These are phyloP conservation scores for Penicillium pulvis DNA, from an alignment of 495 filamentous ascomycete genomes.

Conservation along the genomic window DNA sequence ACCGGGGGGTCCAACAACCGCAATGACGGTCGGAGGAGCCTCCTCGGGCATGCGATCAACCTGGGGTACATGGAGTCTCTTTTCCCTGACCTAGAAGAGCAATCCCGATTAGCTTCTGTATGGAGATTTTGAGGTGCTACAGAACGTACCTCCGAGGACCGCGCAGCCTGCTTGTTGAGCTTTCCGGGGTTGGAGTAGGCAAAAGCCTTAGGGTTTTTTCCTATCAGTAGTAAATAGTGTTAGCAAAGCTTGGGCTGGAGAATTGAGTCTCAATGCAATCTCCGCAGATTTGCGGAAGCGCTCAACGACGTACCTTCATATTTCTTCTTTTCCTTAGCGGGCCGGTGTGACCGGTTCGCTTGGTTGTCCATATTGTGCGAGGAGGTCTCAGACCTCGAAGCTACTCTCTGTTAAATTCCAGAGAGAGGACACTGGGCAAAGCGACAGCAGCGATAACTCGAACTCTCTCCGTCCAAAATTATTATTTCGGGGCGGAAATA, in stretches of 20 bases:
- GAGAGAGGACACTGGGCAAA: conserved; percentile 15
- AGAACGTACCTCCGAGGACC: conserved; percentile 81
- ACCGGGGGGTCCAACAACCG: conserved; percentile 90
- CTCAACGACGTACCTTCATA: conserved; percentile 48
- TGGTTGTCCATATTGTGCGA: conserved; percentile 71
- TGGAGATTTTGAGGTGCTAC: background rate
- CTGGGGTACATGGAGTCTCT: conserved; percentile 90
- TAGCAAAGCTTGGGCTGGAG: background rate
- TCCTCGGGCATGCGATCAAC: conserved; percentile 95
- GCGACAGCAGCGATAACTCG: conserved; percentile 14
- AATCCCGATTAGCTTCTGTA: conserved; percentile 23
- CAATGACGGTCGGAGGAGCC: conserved; percentile 88
- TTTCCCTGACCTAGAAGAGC: conserved; percentile 77
- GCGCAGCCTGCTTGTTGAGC: conserved; percentile 77
- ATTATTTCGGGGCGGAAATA: conserved; percentile 41
- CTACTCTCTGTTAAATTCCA: conserved; percentile 23
- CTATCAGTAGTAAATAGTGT: conserved; percentile 37
- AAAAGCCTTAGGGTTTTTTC: conserved; percentile 90
- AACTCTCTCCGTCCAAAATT: conserved; percentile 35
- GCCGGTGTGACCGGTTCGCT: conserved; percentile 81
- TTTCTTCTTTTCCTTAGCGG: conserved; percentile 90
- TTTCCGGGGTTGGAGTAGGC: conserved; percentile 82
- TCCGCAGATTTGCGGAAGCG: conserved; percentile 18
- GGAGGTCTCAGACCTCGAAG: conserved; percentile 39
- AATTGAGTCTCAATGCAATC: conserved; percentile 5